A percentile compares a stretch with the other conserved stretches of the same genome.
Evolutionary conservation across 2,329 filamentous ascomycete genomes (phyloP).

Genomic region (Penicillium aurantiogriseum): DNA sequence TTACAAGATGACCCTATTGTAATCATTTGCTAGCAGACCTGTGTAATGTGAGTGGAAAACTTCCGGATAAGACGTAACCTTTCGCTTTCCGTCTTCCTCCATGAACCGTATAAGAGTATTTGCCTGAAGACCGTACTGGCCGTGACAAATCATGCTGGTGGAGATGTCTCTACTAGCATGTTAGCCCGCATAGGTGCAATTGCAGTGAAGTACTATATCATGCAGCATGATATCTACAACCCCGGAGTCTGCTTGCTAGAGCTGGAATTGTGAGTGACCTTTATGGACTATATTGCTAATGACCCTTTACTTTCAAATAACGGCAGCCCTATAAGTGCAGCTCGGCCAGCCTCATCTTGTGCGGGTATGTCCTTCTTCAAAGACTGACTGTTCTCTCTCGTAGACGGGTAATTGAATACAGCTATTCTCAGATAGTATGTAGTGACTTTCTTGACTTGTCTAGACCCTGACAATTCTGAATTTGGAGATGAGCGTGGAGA

Average conservation of each 20-base stretch:
- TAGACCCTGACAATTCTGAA: neutral
- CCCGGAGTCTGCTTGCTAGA: neutral
- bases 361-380: neutral
- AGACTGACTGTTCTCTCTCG: neutral
- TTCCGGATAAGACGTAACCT: neutral
- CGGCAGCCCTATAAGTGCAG: neutral
- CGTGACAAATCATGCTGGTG: neutral
- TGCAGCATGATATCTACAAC: neutral
- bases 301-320: neutral
- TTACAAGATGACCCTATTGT: neutral
- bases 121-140: no score
- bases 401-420: neutral
- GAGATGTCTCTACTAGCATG: neutral
- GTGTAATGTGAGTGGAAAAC: neutral
- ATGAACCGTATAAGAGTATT: no score
- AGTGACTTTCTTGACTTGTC: no score
- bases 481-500: neutral
- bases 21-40: neutral
- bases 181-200: neutral
- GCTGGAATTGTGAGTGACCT: neutral
- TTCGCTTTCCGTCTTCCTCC: neutral
- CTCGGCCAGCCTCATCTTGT: neutral
- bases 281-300: neutral
- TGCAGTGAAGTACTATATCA: neutral
- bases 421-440: neutral